Base-by-base conservation (phyloP, 2,329 filamentous ascomycete species). In the Lizonia empirigonia region DNA sequence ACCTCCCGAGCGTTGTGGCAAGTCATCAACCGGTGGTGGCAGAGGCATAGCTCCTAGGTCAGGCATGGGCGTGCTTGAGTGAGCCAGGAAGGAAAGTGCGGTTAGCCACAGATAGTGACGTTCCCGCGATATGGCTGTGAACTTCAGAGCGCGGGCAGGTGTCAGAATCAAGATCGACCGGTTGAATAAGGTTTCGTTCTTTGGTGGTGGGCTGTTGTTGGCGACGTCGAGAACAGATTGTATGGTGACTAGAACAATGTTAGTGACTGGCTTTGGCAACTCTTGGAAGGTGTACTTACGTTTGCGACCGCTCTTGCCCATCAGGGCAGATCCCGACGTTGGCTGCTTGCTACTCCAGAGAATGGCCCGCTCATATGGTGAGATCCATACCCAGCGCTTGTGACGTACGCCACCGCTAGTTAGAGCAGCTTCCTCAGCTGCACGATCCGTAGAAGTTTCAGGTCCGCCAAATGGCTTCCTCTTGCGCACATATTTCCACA, bases 321-420 rank as follows among this genome's bases (percentile, higher is more conserved):
- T 82, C 73, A 99, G 76, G 24, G 92, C 93, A 64, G 85, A 88
- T 24, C 92, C 91, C 62, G 87, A 91, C 8, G 87, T 90, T 13
- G 94, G 94, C 75, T 99, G 94, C 79, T 96, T 97, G 80, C 89
- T 96, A 74, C 93, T 97, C 94, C 94, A 99, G 73, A 99, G 90
- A 53, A 99, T 93, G 10, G 93, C 88, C 56, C 92, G 83, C 75
- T 99, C 94, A 68, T 99, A 97, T 2, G 94, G 94, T 15, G 93
- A 94, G 57, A 99, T 83, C 94, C 94, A 99, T 2, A 99, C 94
- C 94, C 94, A 99, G 72, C 94, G 84, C 77, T 92, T 97, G 72
- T 99, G 94, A 23, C 94, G 77, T 5, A 82, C 88, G 59, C 85
- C 85, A 62, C 82, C 85, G 58, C 78, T 82, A 86, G 73, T 89